Evolutionary conservation across 2,329 filamentous ascomycete genomes (phyloP), one percentile per base, ranked within the genome.

Genomic region (Fusarium succisae): DNA sequence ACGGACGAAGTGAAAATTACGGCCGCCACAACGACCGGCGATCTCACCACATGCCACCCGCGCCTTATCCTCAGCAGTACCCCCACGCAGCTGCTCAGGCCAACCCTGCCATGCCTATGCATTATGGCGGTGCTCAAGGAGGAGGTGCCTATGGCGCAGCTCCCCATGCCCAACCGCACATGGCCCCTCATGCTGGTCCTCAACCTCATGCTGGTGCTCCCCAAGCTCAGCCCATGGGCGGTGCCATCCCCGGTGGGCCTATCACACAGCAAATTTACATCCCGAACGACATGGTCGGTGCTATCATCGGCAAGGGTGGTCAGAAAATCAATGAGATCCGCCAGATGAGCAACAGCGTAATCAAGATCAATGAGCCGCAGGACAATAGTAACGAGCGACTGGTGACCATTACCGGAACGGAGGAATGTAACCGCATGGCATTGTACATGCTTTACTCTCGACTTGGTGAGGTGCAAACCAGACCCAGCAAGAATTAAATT

Each of bases 371-470:
- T 82, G 96, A 99, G 83, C 96, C 96, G 3, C 96, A 98, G 83
- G 96, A 98, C 83, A 98, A 97, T 85, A 98, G 94, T 88, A 99
- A 98, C 80, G 96, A 99, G 87, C 92, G 96, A 72, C 87, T 99
- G 68, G 96, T 99, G 66, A 99, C 96, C 22, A 97, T 99, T 77
- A 98, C 96, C 5, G 96, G 96, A 74, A 98, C 96, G 11, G 95
- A 97, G 79, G 96, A 99, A 84, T 98, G 95, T 87, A 99, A 99
- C 85, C 94, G 98, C 80, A 98, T 99, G 95, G 96, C 96, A n/a
- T 86, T 99, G 63, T 99, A 98, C 86, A 98, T 99, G 95, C 90
- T 99, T 63, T 99, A 99, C 85, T 97, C 94, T 69, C 91, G 96
- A 88, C 93, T 99, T 82, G 96, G 96, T 98, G 83, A 86, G 87